A percentile compares a stretch with the other conserved stretches of the same genome.
phyloP scores from a whole-genome alignment of 2,329 filamentous ascomycete species.

The Neopestalotiopsis sp. region DNA sequence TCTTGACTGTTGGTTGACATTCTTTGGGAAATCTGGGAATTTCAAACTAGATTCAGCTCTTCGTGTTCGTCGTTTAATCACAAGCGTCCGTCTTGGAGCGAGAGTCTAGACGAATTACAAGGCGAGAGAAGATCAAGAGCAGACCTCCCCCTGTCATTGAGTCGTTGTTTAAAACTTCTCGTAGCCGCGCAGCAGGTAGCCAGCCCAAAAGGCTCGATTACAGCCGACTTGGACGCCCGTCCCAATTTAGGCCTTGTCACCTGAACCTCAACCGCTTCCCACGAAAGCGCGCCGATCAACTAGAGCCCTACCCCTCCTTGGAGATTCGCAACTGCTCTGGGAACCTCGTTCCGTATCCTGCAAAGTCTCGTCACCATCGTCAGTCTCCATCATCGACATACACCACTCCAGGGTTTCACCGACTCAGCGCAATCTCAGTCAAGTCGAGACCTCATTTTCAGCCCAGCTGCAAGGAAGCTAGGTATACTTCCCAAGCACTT shows the following conservation, averaged over 20 bases:
- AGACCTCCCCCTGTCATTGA: neutral
- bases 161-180: neutral
- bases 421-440: neutral
- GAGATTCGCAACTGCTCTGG: conserved; percentile 15
- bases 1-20: too few species aligned
- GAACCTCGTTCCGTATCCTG: conserved; percentile 9
- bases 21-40: too few species aligned
- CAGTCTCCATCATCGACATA: conserved; percentile 3
- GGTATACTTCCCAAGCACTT: neutral
- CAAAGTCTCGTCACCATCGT: conserved; percentile 17
- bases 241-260: conserved; percentile 20
- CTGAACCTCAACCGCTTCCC: conserved; percentile 1
- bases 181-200: neutral
- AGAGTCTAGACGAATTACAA: too few species aligned
- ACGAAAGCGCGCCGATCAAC: conserved; percentile 19
- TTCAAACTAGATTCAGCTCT: too few species aligned
- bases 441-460: conserved; percentile 5
- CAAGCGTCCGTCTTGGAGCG: too few species aligned
- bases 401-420: neutral
- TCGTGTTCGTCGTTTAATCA: too few species aligned
- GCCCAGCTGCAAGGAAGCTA: neutral
- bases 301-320: conserved; percentile 20
- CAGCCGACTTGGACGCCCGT: conserved; percentile 15
- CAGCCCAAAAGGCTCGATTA: conserved; percentile 1
- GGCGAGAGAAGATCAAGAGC: neutral